phyloP scores from a whole-genome alignment of 2,329 filamentous ascomycete species.

The Arthrinium puccinioides region DNA sequence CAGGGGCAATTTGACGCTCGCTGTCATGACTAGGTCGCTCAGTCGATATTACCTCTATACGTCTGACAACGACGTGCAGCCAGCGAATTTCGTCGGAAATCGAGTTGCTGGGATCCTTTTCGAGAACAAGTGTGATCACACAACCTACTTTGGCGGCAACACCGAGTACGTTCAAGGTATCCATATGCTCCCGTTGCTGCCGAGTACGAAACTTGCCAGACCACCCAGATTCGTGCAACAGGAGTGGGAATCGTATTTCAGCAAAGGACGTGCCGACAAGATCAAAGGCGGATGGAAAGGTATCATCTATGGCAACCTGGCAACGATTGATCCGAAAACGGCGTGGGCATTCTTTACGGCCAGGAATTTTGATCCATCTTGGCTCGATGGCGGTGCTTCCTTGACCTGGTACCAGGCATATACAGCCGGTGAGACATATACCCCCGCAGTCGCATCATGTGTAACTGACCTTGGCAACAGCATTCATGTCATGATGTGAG shows the following conservation, averaged over 20 bases:
- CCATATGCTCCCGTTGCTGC: slow-evolving; percentile 63
- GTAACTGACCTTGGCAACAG: too few relatives aligned
- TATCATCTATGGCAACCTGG: slow-evolving; percentile 75
- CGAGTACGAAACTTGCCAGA: slow-evolving; percentile 59
- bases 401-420: slow-evolving; percentile 81
- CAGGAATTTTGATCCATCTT: slow-evolving; percentile 55
- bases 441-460: too few relatives aligned
- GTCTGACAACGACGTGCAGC: slow-evolving; percentile 61
- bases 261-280: slow-evolving; percentile 53
- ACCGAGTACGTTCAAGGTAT: slow-evolving; percentile 68
- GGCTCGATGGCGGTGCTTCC: slow-evolving; percentile 76
- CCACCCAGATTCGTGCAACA: slow-evolving; percentile 63
- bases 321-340: slow-evolving; percentile 61
- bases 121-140: slow-evolving; percentile 92
- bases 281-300: slow-evolving; percentile 78
- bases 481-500: too few relatives aligned
- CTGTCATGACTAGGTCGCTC: slow-evolving; percentile 66
- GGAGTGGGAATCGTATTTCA: slow-evolving; percentile 80
- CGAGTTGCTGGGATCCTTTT: slow-evolving; percentile 69
- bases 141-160: slow-evolving; percentile 76
- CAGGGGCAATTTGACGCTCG: slow-evolving; percentile 74
- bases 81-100: slow-evolving; percentile 72
- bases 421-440: slow-evolving; percentile 66
- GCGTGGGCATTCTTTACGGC: slow-evolving; percentile 72
- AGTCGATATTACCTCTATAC: slow-evolving; percentile 78